A percentile compares a stretch with the other conserved stretches of the same genome.
Evolutionary conservation across 2,329 filamentous ascomycete genomes (phyloP).

Genomic region (Monilinia vaccinii-corymbosi): DNA sequence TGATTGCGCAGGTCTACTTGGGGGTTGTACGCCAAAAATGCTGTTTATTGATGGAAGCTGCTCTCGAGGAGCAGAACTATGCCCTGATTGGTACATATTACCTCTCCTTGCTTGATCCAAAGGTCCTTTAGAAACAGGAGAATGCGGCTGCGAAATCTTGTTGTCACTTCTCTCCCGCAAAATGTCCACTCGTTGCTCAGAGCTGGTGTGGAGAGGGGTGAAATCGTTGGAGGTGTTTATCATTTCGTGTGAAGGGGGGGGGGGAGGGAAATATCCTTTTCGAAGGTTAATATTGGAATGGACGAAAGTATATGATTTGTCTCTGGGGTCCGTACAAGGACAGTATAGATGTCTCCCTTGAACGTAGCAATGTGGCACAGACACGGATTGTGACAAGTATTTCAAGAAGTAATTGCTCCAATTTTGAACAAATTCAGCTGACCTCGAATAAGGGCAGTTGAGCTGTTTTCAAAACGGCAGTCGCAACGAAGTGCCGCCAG

Average conservation of each 20-base stretch:
- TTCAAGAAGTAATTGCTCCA: conserved; percentile 17
- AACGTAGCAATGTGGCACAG: conserved; percentile 24
- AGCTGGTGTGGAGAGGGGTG: conserved; percentile 5
- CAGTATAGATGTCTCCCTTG: conserved; percentile 15
- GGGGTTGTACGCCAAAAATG: conserved; percentile 23
- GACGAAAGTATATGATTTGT: background rate
- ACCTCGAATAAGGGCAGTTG: conserved; percentile 13
- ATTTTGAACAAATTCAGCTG: conserved; percentile 20
- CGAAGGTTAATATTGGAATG: conserved; percentile 4
- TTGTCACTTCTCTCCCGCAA: conserved; percentile 15
- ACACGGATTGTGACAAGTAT: conserved; percentile 17
- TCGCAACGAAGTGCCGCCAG: conserved; percentile 23
- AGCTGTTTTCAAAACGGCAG: conserved; percentile 19
- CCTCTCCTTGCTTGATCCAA: conserved; percentile 13
- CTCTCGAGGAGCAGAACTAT: conserved; percentile 22
- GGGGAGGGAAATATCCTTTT: conserved; percentile 25
- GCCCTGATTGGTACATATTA: conserved; percentile 21
- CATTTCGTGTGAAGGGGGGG: conserved; percentile 17
- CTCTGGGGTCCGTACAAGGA: conserved; percentile 10
- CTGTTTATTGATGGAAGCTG: conserved; percentile 29
- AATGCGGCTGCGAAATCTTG: conserved; percentile 16
- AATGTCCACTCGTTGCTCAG: conserved; percentile 10
- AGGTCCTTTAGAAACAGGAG: conserved; percentile 17
- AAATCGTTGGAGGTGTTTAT: conserved; percentile 17
- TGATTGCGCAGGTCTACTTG: conserved; percentile 19